Evolutionary conservation across 2,329 filamentous ascomycete species (phyloP), one percentile per base, ranked within the genome.

Genomic region (Alternaria rosae): DNA sequence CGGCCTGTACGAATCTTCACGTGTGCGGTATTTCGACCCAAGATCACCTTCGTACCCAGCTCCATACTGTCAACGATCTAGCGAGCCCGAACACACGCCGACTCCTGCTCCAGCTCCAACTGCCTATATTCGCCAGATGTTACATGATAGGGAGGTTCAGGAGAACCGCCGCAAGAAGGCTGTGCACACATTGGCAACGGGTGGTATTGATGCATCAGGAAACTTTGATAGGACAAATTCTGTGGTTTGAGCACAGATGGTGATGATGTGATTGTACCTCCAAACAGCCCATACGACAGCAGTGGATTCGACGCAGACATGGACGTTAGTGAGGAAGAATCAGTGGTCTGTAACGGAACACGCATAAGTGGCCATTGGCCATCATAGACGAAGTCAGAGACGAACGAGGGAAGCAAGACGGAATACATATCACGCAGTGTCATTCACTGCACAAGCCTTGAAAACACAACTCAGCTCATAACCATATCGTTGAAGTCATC

Each of bases 401-500:
- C 35, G 3, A 17, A 17, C 17, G 35, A n/a, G 6, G 35, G 35
- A 38, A 11, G 35, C 35, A 38, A 17, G 35, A 38, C 8, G 8
- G 35, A 4, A 38, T 38, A 38, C 8, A 38, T 17, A 17, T 38
- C n/a, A 38, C n/a, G 11, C 35, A 38, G 5, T 7, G 13, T 3
- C 20, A 35, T 8, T 51, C 28, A 51, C 28, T 15, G 12, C 3
- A 28, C 28, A 23, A 23, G 8, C 15, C 12, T 12, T 1, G 17
- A 21, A 25, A 53, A 13, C 15, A 26, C 8, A 38, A 20, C 13
- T 28, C 38, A 12, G 32, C 57, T 58, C 42, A n/a, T 17, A 32
- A 43, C 53, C 20, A 61, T 61, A 43, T 58, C 48, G 54, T 59
- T 61, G 28, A 23, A 51, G 28, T 57, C 54, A 28, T 61, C 47